A percentile compares a stretch with the other conserved stretches of the same genome.
phyloP scores from a whole-genome alignment of 2,329 filamentous ascomycete genomes.

The Colletotrichum sp. region DNA sequence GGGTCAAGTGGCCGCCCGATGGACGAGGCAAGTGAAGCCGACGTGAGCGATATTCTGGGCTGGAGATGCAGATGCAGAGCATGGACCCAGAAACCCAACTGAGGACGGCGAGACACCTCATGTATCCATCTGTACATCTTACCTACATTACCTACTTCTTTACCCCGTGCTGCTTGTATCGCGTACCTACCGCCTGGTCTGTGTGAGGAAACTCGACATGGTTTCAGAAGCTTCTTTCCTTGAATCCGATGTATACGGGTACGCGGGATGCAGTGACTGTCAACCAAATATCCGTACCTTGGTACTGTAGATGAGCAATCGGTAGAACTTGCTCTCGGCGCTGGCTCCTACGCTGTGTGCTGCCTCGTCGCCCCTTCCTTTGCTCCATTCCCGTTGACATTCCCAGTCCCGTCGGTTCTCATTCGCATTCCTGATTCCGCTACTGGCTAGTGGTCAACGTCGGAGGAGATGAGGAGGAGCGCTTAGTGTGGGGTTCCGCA shows the following conservation, averaged over 20 bases:
- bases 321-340: not conserved
- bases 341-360: not conserved
- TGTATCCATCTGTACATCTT: not conserved
- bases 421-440: not conserved
- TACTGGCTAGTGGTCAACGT: not conserved
- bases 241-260: not conserved
- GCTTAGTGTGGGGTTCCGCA: conserved; percentile 1
- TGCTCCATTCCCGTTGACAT: not conserved
- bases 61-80: not conserved
- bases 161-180: not conserved
- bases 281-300: not conserved
- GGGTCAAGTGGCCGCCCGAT: not conserved
- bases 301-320: not conserved
- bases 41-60: conserved; percentile 8
- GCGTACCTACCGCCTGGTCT: not conserved
- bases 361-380: not conserved
- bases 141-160: not conserved
- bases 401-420: not conserved
- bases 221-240: not conserved
- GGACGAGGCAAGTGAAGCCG: not conserved
- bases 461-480: not conserved
- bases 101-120: not conserved
- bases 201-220: not conserved
- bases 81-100: not conserved
- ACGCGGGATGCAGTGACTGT: not conserved